These are phyloP conservation scores for Blastobotrys ciferrii DNA, from an alignment of 1,139 yeast genomes.

Conservation along the genomic window DNA sequence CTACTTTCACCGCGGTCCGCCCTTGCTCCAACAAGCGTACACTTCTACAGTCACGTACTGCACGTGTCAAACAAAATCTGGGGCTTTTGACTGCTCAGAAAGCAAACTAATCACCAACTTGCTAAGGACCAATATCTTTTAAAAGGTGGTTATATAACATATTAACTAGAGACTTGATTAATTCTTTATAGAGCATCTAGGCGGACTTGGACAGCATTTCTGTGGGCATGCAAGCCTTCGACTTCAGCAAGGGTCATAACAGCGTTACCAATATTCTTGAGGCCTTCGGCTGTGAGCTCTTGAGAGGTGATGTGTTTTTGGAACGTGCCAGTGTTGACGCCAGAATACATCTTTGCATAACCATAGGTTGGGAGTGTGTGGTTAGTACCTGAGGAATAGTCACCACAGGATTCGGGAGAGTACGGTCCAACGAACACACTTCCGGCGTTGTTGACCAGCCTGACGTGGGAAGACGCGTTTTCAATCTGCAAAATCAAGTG, in stretches of 20 bases:
- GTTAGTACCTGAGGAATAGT: slow-evolving; percentile 95
- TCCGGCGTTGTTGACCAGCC: slow-evolving; percentile 85
- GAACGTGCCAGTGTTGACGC: slow-evolving; percentile 94
- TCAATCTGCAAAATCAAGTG: slow-evolving; percentile 89
- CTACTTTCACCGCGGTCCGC: too few relatives aligned
- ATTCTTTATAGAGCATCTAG: slow-evolving; percentile 53
- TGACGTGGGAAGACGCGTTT: slow-evolving; percentile 69
- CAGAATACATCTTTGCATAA: slow-evolving; percentile 94
- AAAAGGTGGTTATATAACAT: too few relatives aligned
- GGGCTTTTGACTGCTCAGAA: too few relatives aligned
- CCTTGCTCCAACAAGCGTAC: too few relatives aligned
- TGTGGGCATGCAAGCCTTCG: slow-evolving; percentile 95
- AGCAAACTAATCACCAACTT: too few relatives aligned
- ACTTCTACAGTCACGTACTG: too few relatives aligned
- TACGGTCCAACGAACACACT: slow-evolving; percentile 94
- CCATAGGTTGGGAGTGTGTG: slow-evolving; percentile 98
- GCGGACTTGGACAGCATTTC: slow-evolving; percentile 93
- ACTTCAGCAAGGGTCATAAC: slow-evolving; percentile 96
- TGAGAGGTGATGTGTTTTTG: slow-evolving; percentile 94
- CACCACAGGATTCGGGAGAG: slow-evolving; percentile 98
- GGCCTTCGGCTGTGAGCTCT: slow-evolving; percentile 80
- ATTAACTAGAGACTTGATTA: too few relatives aligned
- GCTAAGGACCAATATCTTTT: too few relatives aligned
- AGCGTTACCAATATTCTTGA: slow-evolving; percentile 84
- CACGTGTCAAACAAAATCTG: too few relatives aligned